Base-by-base conservation (phyloP, 2,329 filamentous ascomycete genomes). In the Alternaria dauci region DNA sequence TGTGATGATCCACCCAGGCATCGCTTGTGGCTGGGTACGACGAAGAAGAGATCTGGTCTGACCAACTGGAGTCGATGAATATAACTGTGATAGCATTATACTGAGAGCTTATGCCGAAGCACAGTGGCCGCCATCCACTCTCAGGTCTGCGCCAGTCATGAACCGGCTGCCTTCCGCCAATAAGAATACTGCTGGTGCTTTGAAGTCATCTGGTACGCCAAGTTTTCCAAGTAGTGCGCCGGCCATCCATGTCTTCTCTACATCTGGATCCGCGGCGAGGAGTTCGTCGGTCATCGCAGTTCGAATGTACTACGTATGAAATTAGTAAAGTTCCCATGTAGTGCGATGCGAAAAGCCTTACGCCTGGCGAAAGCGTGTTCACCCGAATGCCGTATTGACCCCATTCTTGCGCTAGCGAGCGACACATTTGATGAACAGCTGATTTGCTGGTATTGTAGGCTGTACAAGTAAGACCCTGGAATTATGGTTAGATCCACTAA, bases 51-150 rank as follows among this genome's bases (percentile, higher is more conserved):
- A 5, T 23, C 38, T 41, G 18, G 9, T 20, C 18, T 1, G 2
- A 41, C 18, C 39, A 23, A 41, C 39, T 41, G 18, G 5, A 41
- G 39, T 41, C 2, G 39, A 41, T 41, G 18, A 11, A 48, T 25
- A n/a, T 36, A 16, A 36, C 18, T 30, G 34, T 20, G 16, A 20
- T 48, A 34, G 6, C 7, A 20, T 34, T 8, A 8, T 23, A 5
- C 34, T 5, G 14, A 0, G 26, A 11, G 14, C 39, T 9, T 51
- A 70, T 20, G 76, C 75, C 32, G 75, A 82, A 8, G 81, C 81
- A 34, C 80, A 82, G 72, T 93, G 90, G 0, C 90, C 90, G 11
- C 90, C 90, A 71, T 93, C 90, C 50, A 92, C 89, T 32, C 89
- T 80, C 72, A 93, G 73, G 66, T 91, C 89, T 34, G 86, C 85